phyloP scores from a whole-genome alignment of 192 early-diverging fungal genomes.

The Oehlia diaphana region DNA sequence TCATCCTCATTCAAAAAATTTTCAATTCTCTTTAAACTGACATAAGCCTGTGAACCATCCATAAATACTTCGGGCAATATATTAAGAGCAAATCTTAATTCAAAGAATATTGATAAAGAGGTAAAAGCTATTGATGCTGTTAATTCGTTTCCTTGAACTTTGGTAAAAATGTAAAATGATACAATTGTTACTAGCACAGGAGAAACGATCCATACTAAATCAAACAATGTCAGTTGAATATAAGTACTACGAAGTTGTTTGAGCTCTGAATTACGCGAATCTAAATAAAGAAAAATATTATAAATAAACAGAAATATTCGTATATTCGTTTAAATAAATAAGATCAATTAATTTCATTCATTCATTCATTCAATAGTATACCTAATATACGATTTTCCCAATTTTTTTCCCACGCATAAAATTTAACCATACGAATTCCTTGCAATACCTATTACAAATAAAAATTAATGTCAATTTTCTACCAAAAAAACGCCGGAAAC shows the following conservation, averaged over 20 bases:
- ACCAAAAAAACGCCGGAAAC: not conserved
- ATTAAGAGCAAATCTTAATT: conserved; percentile 65
- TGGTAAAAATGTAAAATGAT: conserved; percentile 60
- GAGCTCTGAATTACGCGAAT: conserved; percentile 42
- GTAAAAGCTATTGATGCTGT: conserved; percentile 51
- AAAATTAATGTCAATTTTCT: conserved; percentile 26
- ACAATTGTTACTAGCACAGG: conserved; percentile 61
- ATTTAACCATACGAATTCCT: conserved; percentile 92
- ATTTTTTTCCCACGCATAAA: conserved; percentile 79
- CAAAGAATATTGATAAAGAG: conserved; percentile 67
- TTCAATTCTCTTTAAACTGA: conserved; percentile 70
- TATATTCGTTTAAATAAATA: not conserved
- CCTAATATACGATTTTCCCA: conserved; percentile 63
- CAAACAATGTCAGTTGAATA: conserved; percentile 31
- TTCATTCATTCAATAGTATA: conserved; percentile 30
- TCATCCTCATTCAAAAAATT: conserved; percentile 76
- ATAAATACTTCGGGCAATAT: conserved; percentile 60
- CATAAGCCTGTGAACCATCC: conserved; percentile 54
- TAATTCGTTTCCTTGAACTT: conserved; percentile 50
- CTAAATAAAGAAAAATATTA: conserved; percentile 22
- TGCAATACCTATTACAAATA: conserved; percentile 47
- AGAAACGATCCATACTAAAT: conserved; percentile 55
- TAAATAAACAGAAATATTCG: not conserved
- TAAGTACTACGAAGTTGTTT: conserved; percentile 32
- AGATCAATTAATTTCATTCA: not conserved